A percentile compares a stretch with the other conserved stretches of the same genome.
phyloP scores from a whole-genome alignment of 345 rosid genomes.

The Isatis tinctoria region DNA sequence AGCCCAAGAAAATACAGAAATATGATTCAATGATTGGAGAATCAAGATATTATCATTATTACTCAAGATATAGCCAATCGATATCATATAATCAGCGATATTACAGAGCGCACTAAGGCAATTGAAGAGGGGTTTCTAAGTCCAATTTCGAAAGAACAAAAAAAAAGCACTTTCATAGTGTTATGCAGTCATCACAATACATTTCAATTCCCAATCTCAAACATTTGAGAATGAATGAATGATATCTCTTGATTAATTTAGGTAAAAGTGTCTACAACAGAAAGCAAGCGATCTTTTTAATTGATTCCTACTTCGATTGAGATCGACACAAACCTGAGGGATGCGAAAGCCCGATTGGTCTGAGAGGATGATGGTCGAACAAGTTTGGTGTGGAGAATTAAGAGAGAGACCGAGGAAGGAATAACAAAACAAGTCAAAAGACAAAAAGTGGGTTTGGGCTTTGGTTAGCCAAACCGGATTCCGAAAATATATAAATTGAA shows the following conservation, averaged over 20 bases:
- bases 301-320: not conserved
- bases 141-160: not conserved
- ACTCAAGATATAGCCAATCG: not conserved
- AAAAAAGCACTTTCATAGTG: not conserved
- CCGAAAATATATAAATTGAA: not conserved
- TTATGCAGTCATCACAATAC: not conserved
- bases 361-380: not conserved
- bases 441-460: conserved; percentile 17
- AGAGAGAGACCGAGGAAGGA: not conserved
- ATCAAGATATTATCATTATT: not conserved
- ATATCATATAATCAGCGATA: not conserved
- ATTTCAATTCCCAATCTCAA: not conserved
- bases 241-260: not conserved
- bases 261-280: not conserved
- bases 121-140: not conserved
- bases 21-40: no score
- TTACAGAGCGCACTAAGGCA: not conserved
- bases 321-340: conserved; percentile 9
- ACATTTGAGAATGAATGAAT: not conserved
- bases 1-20: not conserved
- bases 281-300: not conserved
- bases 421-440: not conserved
- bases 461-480: not conserved
- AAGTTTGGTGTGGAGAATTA: not conserved
- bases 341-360: not conserved